Conservation (phyloP, 768 basidiomycete genomes). For the Cystobasidium tubakii region DNA sequence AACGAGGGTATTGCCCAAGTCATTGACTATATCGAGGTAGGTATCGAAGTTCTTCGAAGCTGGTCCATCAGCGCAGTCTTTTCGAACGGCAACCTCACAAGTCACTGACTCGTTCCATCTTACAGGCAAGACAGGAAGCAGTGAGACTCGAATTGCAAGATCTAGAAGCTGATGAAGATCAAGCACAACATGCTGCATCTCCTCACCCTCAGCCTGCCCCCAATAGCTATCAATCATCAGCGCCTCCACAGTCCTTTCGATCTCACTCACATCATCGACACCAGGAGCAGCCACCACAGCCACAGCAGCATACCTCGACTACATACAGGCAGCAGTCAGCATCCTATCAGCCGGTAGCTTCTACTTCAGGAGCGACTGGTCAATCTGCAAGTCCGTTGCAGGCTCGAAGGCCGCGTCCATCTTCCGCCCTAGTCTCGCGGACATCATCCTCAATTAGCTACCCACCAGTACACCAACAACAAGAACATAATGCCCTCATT, state of each 20-base stretch:
- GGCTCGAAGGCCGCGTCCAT: neutral
- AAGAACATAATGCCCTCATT: neutral
- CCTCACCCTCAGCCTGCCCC: neutral
- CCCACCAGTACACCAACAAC: neutral
- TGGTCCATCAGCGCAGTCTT: neutral
- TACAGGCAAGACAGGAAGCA: conserved; percentile 35
- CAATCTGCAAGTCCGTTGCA: neutral
- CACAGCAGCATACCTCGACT: neutral
- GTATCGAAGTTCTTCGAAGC: neutral
- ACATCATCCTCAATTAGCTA: conserved; percentile 1
- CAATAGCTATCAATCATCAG: conserved; percentile 2
- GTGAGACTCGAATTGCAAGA: conserved; percentile 19
- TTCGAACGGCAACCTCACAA: neutral
- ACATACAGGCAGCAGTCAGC: neutral
- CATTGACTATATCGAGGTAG: conserved; percentile 35
- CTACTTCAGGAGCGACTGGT: neutral
- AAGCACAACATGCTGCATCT: neutral
- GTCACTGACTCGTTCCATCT: neutral
- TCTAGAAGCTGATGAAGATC: conserved; percentile 23
- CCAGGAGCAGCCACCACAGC: conserved; percentile 23
- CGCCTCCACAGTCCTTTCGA: neutral
- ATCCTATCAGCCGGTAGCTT: neutral
- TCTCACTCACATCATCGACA: neutral
- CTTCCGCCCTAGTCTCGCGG: neutral
- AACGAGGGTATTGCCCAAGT: conserved; percentile 25